phyloP scores from a whole-genome alignment of 2,329 filamentous ascomycete species.

The Neofusicoccum umdonicola region DNA sequence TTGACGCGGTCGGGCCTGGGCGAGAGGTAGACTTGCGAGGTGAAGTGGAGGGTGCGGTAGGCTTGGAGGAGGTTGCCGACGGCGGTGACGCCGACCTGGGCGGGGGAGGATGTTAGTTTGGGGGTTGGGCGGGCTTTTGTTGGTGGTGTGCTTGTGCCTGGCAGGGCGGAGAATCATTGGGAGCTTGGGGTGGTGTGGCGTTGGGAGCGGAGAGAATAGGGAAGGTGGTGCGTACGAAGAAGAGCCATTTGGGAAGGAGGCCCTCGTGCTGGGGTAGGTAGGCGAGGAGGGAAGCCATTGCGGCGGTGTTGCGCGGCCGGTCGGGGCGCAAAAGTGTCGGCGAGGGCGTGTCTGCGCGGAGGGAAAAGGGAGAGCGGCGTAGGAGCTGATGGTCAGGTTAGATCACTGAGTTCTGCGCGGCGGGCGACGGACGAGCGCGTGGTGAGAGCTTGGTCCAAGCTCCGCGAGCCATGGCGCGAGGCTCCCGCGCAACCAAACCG shows the following conservation, averaged over 20 bases:
- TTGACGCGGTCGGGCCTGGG: slow-evolving; percentile 42
- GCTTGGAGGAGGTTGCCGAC: slow-evolving; percentile 83
- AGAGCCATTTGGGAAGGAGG: slow-evolving; percentile 63
- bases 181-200: background rate
- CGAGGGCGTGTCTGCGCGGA: background rate
- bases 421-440: background rate
- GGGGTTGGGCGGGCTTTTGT: no score
- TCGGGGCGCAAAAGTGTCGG: background rate
- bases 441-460: slow-evolving; percentile 17
- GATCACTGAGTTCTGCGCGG: background rate
- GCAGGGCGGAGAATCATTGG: background rate
- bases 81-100: slow-evolving; percentile 76
- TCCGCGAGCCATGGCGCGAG: background rate
- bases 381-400: background rate
- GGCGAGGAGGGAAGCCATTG: slow-evolving; percentile 35
- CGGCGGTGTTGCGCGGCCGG: background rate
- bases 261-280: slow-evolving; percentile 49
- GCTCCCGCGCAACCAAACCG: no score
- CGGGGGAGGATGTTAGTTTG: no score
- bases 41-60: slow-evolving; percentile 76
- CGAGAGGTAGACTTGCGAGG: slow-evolving; percentile 81
- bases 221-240: slow-evolving; percentile 51
- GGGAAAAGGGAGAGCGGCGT: background rate
- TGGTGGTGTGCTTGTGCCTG: background rate
- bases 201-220: background rate